phyloP scores from a whole-genome alignment of 352 stramenopile species.

The Globisporangium alternatum region DNA sequence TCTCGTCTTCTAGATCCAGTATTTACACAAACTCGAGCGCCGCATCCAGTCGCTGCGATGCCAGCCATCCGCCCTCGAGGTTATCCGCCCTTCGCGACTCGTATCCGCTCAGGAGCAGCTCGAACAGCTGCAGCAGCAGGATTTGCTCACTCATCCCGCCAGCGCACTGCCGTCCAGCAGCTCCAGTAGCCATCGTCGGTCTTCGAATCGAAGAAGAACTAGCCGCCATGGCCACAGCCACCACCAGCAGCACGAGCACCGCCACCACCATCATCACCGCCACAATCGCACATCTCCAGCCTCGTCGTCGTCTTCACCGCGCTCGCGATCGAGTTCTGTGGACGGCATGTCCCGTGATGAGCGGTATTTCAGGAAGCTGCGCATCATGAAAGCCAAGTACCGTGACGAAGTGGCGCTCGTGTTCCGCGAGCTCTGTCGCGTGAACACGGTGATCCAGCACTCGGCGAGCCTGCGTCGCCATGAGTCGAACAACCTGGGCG shows the following conservation, averaged over 20 bases:
- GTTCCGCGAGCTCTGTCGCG: constrained; percentile 73
- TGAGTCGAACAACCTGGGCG: constrained; percentile 78
- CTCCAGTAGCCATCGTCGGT: constrained; percentile 19
- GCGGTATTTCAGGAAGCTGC: constrained; percentile 67
- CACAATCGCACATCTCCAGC: not conserved
- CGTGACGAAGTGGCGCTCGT: constrained; percentile 79
- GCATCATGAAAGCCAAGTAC: constrained; percentile 69
- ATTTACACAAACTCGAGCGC: constrained; percentile 63
- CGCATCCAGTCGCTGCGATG: constrained; percentile 61
- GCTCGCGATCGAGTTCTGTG: not conserved
- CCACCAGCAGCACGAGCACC: not conserved
- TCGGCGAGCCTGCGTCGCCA: constrained; percentile 68
- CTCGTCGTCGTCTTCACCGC: constrained; percentile 7
- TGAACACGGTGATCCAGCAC: constrained; percentile 80
- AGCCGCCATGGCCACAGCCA: constrained; percentile 1
- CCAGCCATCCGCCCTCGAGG: constrained; percentile 37
- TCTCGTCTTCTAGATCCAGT: constrained; percentile 32
- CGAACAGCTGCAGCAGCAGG: not conserved
- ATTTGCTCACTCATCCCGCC: not conserved
- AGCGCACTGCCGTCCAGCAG: not conserved
- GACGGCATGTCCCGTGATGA: constrained; percentile 31
- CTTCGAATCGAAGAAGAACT: constrained; percentile 14
- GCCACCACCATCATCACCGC: not conserved
- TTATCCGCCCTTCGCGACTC: not conserved
- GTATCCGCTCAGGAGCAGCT: constrained; percentile 12